phyloP scores from a whole-genome alignment of 805 yeast species.

The Teunomyces pallodes region DNA sequence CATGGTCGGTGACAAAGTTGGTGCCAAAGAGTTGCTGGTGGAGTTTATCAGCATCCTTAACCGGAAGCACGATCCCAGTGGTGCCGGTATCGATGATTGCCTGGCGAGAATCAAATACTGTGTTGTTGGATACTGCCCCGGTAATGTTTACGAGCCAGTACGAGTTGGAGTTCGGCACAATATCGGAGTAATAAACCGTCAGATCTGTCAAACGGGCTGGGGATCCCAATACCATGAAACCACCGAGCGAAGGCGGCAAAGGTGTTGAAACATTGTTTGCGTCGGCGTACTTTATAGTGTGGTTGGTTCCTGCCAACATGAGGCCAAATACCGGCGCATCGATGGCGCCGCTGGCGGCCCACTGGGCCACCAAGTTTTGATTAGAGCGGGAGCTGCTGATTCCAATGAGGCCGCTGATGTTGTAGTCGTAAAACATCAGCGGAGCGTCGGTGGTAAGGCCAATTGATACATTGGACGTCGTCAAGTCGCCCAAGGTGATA shows the following conservation, averaged over 20 bases:
- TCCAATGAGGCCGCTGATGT: conserved; percentile 61
- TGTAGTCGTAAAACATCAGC: conserved; percentile 48
- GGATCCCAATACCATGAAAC: conserved; percentile 25
- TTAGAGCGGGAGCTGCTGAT: conserved; percentile 38
- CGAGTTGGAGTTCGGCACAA: conserved; percentile 30
- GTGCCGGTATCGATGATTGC: conserved; percentile 68
- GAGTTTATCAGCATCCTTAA: conserved; percentile 50
- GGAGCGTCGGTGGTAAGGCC: conserved; percentile 58
- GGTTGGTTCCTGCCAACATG: conserved; percentile 10
- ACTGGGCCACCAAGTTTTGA: conserved; percentile 40
- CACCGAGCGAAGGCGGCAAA: conserved; percentile 31
- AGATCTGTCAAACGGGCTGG: conserved; percentile 27
- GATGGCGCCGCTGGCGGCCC: conserved; percentile 33
- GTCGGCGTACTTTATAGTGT: conserved; percentile 4
- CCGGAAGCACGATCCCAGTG: conserved; percentile 56
- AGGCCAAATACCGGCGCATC: conserved; percentile 38
- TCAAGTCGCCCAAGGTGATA: conserved; percentile 33
- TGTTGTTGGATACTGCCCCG: conserved; percentile 21
- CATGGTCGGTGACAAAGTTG: conserved; percentile 53
- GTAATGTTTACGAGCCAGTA: conserved; percentile 55
- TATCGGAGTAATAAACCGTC: conserved; percentile 33
- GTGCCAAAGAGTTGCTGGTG: conserved; percentile 47
- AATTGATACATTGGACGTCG: conserved; percentile 37
- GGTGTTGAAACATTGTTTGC: conserved; percentile 5
- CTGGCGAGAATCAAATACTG: conserved; percentile 20